Evolutionary conservation across 441 rosid genomes (phyloP).

Genomic region (Syzygium malaccense): DNA sequence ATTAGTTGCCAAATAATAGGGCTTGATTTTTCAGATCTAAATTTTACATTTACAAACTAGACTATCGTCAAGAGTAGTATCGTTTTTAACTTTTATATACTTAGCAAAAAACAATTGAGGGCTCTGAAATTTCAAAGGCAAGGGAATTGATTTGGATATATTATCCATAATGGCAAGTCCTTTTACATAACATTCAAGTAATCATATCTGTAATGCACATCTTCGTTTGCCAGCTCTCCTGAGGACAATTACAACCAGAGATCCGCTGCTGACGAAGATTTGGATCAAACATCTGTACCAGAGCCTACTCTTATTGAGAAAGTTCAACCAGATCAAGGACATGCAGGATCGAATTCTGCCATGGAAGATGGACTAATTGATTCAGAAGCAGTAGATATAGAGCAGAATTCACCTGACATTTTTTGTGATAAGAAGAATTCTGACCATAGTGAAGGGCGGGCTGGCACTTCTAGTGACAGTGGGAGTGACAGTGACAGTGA

Average conservation of each 20-base stretch:
- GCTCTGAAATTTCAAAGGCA: not conserved
- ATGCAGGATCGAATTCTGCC: slow-evolving; percentile 24
- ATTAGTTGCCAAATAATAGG: not conserved
- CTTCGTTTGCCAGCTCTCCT: slow-evolving; percentile 55
- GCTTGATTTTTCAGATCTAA: not conserved
- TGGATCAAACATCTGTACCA: slow-evolving; percentile 32
- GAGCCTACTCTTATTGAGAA: slow-evolving; percentile 39
- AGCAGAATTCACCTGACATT: slow-evolving; percentile 50
- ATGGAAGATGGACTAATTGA: slow-evolving; percentile 30
- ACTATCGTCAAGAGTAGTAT: not conserved
- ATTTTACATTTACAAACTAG: not conserved
- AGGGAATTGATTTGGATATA: not conserved
- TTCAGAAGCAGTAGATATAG: slow-evolving; percentile 38
- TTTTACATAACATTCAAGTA: not conserved
- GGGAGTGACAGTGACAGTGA: slow-evolving; percentile 79
- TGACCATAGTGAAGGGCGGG: slow-evolving; percentile 60
- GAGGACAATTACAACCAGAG: slow-evolving; percentile 44
- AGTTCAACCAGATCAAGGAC: slow-evolving; percentile 25
- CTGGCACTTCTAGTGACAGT: slow-evolving; percentile 75
- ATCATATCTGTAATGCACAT: slow-evolving; percentile 7
- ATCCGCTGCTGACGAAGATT: slow-evolving; percentile 41
- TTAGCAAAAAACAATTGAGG: not conserved
- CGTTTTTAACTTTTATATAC: no score
- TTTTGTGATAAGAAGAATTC: slow-evolving; percentile 55
- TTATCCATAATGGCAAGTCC: not conserved